Evolutionary conservation across 2,329 filamentous ascomycete genomes (phyloP).

Genomic region (Phaeosphaeriaceae sp.): DNA sequence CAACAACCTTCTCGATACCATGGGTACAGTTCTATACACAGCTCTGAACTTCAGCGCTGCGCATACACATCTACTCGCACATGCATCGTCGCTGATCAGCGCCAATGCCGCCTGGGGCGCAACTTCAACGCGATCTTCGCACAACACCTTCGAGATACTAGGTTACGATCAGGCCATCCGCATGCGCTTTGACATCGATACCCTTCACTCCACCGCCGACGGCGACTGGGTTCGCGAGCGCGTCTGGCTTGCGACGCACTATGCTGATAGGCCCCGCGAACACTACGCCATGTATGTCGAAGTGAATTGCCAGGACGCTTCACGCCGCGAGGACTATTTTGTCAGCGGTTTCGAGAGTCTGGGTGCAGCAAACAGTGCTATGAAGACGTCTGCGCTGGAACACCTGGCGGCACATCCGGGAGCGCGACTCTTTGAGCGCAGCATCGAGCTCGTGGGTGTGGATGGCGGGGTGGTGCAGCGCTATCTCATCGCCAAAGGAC

Average conservation of each 20-base stretch:
- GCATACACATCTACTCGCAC: slow-evolving; percentile 2
- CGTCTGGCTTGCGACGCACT: background rate
- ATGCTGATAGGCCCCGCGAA: background rate
- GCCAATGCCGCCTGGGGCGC: slow-evolving; percentile 6
- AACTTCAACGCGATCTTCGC: background rate
- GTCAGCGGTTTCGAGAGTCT: slow-evolving; percentile 6
- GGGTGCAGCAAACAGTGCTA: slow-evolving; percentile 5
- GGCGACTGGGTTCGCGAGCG: background rate
- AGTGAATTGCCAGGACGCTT: background rate
- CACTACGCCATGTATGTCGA: slow-evolving; percentile 10
- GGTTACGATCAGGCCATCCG: background rate
- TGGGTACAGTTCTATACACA: background rate
- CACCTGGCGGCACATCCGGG: background rate
- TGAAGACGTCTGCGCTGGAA: slow-evolving; percentile 3
- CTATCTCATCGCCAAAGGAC: slow-evolving; percentile 1
- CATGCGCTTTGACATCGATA: slow-evolving; percentile 9
- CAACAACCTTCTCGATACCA: background rate
- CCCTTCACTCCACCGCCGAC: background rate
- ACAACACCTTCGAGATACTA: slow-evolving; percentile 8
- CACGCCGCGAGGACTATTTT: background rate
- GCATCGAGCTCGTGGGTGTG: slow-evolving; percentile 6
- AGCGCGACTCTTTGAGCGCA: background rate
- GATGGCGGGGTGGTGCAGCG: background rate
- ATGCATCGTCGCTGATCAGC: slow-evolving; percentile 2
- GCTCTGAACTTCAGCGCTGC: slow-evolving; percentile 4